Conservation (phyloP, 345 rosid species). For the Salix exigua region DNA sequence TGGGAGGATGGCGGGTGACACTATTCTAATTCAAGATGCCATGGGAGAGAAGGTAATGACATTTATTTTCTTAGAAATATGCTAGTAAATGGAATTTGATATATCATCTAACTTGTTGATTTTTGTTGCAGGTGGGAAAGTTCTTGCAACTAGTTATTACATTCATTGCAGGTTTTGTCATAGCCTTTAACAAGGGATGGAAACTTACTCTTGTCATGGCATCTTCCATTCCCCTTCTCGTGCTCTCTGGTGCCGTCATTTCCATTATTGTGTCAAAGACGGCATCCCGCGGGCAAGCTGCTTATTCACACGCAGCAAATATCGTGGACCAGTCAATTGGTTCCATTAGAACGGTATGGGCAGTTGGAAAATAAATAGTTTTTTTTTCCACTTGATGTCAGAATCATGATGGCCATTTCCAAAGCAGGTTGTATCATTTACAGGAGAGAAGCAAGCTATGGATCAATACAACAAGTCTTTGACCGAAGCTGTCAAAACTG, state of each 20-base stretch:
- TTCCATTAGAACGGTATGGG: conserved; percentile 23
- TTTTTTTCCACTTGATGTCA: not conserved
- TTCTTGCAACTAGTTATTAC: conserved; percentile 13
- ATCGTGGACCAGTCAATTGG: conserved; percentile 19
- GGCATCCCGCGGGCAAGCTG: conserved; percentile 9
- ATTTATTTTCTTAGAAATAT: not conserved
- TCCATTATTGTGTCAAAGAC: conserved; percentile 9
- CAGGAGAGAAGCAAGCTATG: conserved; percentile 24
- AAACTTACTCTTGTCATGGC: conserved; percentile 15
- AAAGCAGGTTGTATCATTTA: conserved; percentile 22
- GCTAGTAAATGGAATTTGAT: not conserved
- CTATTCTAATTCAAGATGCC: conserved; percentile 23
- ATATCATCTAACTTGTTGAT: not conserved
- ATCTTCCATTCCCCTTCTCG: conserved; percentile 14
- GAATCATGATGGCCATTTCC: not conserved
- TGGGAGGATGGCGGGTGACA: conserved; percentile 20
- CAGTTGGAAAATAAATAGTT: not conserved
- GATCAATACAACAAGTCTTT: conserved; percentile 9
- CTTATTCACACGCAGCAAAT: conserved; percentile 18
- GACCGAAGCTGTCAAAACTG: conserved; percentile 13
- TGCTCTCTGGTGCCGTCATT: conserved; percentile 13
- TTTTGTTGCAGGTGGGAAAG: conserved; percentile 22
- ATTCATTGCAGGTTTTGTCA: conserved; percentile 7
- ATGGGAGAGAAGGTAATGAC: conserved; percentile 22
- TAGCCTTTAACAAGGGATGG: conserved; percentile 27